Base-by-base conservation (phyloP, 352 stramenopile genomes). In the Albugo candida region DNA sequence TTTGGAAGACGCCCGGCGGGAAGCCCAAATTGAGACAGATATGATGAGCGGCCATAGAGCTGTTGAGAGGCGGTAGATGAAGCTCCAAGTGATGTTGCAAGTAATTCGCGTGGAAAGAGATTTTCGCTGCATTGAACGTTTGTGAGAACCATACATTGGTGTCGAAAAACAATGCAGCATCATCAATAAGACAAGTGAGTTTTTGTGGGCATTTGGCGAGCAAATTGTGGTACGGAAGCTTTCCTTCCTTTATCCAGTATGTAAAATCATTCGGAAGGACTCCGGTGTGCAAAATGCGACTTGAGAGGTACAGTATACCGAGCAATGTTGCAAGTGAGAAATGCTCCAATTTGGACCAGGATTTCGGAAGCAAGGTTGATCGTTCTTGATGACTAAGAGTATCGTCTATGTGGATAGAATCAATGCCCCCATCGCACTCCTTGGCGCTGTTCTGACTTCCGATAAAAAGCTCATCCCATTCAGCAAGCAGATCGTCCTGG, bases 21-120 rank as follows among this genome's bases (percentile, higher is more conserved):
- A 91, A 68, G 0, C 68, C 61, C 45, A 87, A 58, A 27, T 62
- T 65, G 13, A 57, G 38, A 27, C 64, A 80, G 14, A 87, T 60
- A 1, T 58, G 70, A 39, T 67, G 63, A 16, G 60, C 70, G 34
- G 74, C 59, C 13, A 86, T 49, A 10, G 74, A 52, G 0, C 64
- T 63, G 46, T 91, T 91, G 20, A 91, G 47, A 14, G 77, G 72
- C 34, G 77, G 77, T 38, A 91, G 35, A 36, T 56, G 57, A 19
- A 91, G 58, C 11, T 75, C 74, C 47, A 91, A 63, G 39, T 87
- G 72, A 38, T 79, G 65, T 50, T 83, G 66, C 18, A 87, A 52
- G 40, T 81, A 65, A 17, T 80, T 60, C 1, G 71, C 59, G 11
- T 60, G 53, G 45, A 68, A 81, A 13, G 67, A 59, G 19, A 84